Evolutionary conservation across 2,329 filamentous ascomycete genomes (phyloP).

Genomic region (Corynespora cassiicola): DNA sequence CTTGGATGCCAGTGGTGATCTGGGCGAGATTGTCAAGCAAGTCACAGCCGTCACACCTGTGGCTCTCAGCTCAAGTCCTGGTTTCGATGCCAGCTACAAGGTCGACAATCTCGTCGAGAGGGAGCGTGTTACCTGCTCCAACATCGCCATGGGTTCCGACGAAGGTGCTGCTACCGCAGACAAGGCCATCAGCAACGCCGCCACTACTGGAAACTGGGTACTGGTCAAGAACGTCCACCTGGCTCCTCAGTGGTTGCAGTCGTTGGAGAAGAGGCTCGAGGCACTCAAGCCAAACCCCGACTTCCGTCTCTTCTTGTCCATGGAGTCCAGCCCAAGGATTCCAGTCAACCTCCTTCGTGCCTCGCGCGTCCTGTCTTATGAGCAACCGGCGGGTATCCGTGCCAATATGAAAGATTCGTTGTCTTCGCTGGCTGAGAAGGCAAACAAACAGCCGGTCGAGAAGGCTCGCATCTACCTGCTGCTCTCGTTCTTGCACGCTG

Average conservation of each 20-base stretch:
- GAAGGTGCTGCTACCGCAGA: slow-evolving; percentile 92
- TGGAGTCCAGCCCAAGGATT: slow-evolving; percentile 97
- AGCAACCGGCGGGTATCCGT: slow-evolving; percentile 93
- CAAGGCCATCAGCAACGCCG: slow-evolving; percentile 92
- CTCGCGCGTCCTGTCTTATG: slow-evolving; percentile 94
- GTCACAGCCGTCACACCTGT: slow-evolving; percentile 86
- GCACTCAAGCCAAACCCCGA: slow-evolving; percentile 91
- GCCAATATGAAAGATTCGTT: slow-evolving; percentile 99
- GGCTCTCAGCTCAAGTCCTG: slow-evolving; percentile 90
- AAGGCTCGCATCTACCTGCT: slow-evolving; percentile 88
- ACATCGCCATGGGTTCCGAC: slow-evolving; percentile 99
- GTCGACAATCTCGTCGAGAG: slow-evolving; percentile 93
- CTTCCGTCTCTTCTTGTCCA: slow-evolving; percentile 95
- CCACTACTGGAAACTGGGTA: slow-evolving; percentile 92
- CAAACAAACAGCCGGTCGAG: slow-evolving; percentile 85
- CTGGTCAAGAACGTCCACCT: slow-evolving; percentile 99
- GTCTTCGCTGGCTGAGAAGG: slow-evolving; percentile 77
- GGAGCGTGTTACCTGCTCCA: slow-evolving; percentile 82
- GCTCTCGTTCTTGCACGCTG: slow-evolving; percentile 92
- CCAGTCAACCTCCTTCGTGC: slow-evolving; percentile 94
- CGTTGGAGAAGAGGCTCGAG: slow-evolving; percentile 94
- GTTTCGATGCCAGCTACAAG: slow-evolving; percentile 99
- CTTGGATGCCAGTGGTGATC: slow-evolving; percentile 83
- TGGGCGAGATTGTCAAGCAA: slow-evolving; percentile 83
- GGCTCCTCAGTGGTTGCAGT: slow-evolving; percentile 94